Evolutionary conservation across 345 rosid genomes (phyloP).

Genomic region (Aquilaria malaccensis): DNA sequence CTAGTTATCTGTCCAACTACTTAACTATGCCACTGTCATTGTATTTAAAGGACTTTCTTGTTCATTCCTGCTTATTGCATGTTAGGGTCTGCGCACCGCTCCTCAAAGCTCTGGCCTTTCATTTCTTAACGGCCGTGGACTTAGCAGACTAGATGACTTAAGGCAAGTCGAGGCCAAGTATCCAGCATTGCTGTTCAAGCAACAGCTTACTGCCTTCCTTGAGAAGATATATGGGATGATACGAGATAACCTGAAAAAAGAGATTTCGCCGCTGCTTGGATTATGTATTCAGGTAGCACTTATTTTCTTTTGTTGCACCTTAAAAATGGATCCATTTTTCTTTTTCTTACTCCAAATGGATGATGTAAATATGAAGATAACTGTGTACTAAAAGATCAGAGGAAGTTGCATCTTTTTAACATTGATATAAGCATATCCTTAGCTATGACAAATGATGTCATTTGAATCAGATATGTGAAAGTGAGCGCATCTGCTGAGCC

Average conservation of each 20-base stretch:
- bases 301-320: conserved; percentile 12
- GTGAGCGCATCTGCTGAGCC: too few relatives aligned
- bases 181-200: conserved; percentile 95
- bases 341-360: background rate
- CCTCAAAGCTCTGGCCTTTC: conserved; percentile 92
- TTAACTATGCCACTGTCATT: conserved; percentile 7
- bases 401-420: too few relatives aligned
- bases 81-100: conserved; percentile 75
- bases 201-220: conserved; percentile 98
- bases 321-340: conserved; percentile 5
- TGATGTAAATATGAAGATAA: too few relatives aligned
- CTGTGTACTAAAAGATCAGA: too few relatives aligned
- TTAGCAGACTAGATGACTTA: conserved; percentile 73
- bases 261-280: conserved; percentile 94
- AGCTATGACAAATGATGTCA: too few relatives aligned
- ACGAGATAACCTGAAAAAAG: conserved; percentile 91
- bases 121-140: conserved; percentile 62
- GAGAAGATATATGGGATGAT: conserved; percentile 99
- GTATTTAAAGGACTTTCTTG: conserved; percentile 9
- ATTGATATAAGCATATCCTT: too few relatives aligned
- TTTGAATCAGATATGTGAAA: too few relatives aligned
- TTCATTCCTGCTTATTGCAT: conserved; percentile 17
- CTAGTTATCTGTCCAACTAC: background rate
- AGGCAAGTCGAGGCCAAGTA: conserved; percentile 97
- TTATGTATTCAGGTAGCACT: conserved; percentile 85